phyloP scores from a whole-genome alignment of 371 early-diverging fungal genomes.

The Actinomortierella ambigua region DNA sequence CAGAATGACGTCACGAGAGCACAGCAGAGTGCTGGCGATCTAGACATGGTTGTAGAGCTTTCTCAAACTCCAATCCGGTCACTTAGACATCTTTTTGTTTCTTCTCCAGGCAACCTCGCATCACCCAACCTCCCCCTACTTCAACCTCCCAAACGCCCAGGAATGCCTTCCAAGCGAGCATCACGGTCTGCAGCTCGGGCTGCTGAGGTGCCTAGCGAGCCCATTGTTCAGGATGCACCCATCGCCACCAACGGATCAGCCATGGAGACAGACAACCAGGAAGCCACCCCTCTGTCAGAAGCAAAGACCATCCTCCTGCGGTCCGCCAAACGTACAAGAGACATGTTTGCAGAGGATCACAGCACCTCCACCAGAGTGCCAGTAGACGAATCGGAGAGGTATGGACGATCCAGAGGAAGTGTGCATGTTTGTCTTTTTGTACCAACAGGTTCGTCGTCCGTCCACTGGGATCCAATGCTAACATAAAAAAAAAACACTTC shows the following conservation, averaged over 20 bases:
- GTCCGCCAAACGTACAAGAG: constrained; percentile 62
- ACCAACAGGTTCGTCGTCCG: neutral
- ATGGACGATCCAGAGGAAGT: neutral
- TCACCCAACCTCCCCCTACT: too few relatives aligned
- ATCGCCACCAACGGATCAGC: constrained; percentile 15
- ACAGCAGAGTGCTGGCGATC: neutral
- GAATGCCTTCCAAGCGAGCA: too few relatives aligned
- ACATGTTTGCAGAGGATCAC: constrained; percentile 59
- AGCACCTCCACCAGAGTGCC: constrained; percentile 50
- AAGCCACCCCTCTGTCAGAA: constrained; percentile 3
- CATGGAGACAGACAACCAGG: neutral
- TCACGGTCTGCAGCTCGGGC: too few relatives aligned
- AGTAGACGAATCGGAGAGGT: constrained; percentile 62
- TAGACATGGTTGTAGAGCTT: neutral
- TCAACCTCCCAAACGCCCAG: too few relatives aligned
- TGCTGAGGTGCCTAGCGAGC: too few relatives aligned
- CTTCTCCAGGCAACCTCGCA: too few relatives aligned
- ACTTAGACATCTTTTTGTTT: too few relatives aligned
- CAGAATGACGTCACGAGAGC: neutral
- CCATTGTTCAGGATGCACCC: constrained; percentile 1
- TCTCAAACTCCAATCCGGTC: neutral
- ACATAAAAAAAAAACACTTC: too few relatives aligned
- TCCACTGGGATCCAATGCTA: neutral
- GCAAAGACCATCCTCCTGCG: constrained; percentile 43
- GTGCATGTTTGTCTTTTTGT: neutral